Evolutionary conservation across 1,139 yeast genomes (phyloP).

Genomic region (Diutina scorzettiae): DNA sequence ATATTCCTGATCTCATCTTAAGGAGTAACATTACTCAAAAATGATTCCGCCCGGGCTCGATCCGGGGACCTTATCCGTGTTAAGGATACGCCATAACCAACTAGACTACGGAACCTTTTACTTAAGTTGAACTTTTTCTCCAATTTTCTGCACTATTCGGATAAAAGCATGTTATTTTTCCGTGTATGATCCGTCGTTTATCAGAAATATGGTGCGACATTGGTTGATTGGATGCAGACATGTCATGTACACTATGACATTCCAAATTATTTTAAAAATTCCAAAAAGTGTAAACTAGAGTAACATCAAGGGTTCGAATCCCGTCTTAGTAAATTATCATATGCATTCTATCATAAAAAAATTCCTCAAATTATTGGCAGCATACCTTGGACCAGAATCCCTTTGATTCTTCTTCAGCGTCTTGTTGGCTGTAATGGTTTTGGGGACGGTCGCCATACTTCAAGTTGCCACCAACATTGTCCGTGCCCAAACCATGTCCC

Average conservation of each 20-base stretch:
- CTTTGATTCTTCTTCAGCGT: conserved; percentile 25
- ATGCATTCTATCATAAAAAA: conserved; percentile 6
- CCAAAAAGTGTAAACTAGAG: no score
- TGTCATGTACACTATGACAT: no score
- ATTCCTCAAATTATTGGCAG: conserved; percentile 21
- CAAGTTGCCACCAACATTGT: conserved; percentile 8
- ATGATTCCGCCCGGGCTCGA: conserved; percentile 5
- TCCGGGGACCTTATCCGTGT: conserved; percentile 6
- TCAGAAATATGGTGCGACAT: no score
- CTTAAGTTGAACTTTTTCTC: background rate
- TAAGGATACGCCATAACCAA: conserved; percentile 5
- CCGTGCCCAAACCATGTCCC: conserved; percentile 10
- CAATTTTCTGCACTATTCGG: background rate
- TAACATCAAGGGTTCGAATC: no score
- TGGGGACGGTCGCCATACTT: conserved; percentile 7
- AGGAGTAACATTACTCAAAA: background rate
- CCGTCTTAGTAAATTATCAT: no score
- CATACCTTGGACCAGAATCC: conserved; percentile 37
- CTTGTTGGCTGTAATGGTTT: conserved; percentile 8
- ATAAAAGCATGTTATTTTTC: background rate
- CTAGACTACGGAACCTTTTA: conserved; percentile 4
- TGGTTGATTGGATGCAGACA: no score
- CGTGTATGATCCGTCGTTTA: background rate
- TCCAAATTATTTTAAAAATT: no score
- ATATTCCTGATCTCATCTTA: no score